Evolutionary conservation across 371 early-diverging fungal species (phyloP), one percentile per base, ranked within the genome.

Genomic region (Gilbertella persicaria): DNA sequence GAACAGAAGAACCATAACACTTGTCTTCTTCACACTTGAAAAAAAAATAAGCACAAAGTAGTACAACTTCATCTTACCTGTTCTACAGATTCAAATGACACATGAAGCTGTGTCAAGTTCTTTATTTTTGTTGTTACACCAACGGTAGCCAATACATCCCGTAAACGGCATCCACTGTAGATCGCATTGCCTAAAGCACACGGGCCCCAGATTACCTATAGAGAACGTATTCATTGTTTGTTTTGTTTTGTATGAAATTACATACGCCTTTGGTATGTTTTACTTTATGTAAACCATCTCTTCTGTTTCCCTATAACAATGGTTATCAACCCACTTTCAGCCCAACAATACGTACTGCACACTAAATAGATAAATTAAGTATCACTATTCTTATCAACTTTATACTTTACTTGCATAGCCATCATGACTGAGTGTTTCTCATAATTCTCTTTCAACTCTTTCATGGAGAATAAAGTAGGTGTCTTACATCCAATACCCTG

Each of bases 1-100:
- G 93, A 23, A 95, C 87, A 5, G 90, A 89, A 23, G 90, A 85
- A 5, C 92, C 93, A 62, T 95, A 95, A 45, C 85, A 79, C 24
- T 51, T 72, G 47, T 88, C 87, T 30, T 89, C 88, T 24, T 77
- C 72, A 23, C 79, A 77, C 78, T 77, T 29, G 29, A 45, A 54
- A 7, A 13, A 45, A 25, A 14, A 37, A 14, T 17, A 6, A 40
- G 16, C 16, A 33, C 28, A 10, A 37, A 23, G 42, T 19, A 24
- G 24, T 45, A 35, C 19, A 13, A 20, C 35, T 21, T 16, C 25
- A 19, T 43, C 16, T 42, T 68, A 87, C 87, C 56, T 86, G 79
- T 47, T 84, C 91, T 29, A 90, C 80, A 9, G 85, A 82, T 13
- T 83, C 79, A 67, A 94, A 90, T 14, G 82, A 73, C 21, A 91